phyloP scores from a whole-genome alignment of 1,139 yeast species.

The Zygosaccharomyces pseudobailii region DNA sequence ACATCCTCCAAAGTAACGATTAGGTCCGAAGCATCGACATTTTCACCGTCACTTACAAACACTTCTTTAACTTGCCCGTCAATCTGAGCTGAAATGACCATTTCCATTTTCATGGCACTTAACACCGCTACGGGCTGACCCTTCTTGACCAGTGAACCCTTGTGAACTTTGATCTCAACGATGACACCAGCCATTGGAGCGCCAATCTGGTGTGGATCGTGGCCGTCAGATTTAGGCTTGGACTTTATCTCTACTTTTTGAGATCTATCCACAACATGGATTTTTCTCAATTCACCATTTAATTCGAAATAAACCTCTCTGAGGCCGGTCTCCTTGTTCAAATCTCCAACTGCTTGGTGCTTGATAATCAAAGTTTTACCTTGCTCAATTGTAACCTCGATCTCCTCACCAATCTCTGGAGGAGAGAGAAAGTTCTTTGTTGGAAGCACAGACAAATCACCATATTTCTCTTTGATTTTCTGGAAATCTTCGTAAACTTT shows the following conservation, averaged over 20 bases:
- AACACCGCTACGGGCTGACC: conserved; percentile 94
- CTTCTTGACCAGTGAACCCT: conserved; percentile 85
- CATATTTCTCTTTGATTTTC: conserved; percentile 69
- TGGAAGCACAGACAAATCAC: conserved; percentile 91
- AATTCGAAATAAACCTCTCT: conserved; percentile 97
- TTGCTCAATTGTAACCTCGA: conserved; percentile 83
- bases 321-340: conserved; percentile 76
- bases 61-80: conserved; percentile 79
- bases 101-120: conserved; percentile 99
- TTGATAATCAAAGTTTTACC: conserved; percentile 92
- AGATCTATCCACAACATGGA: conserved; percentile 81
- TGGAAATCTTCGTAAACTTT: conserved; percentile 89
- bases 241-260: conserved; percentile 80
- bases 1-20: conserved; percentile 36
- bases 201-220: conserved; percentile 88
- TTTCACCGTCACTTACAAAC: conserved; percentile 81
- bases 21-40: conserved; percentile 90
- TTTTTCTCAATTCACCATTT: conserved; percentile 97
- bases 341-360: conserved; percentile 88
- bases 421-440: conserved; percentile 86
- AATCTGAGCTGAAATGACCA: conserved; percentile 92
- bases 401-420: conserved; percentile 81
- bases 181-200: conserved; percentile 99
- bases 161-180: conserved; percentile 86
- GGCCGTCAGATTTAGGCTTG: conserved; percentile 85